Base-by-base conservation (phyloP, 352 stramenopile species). In the Globisporangium parvum region DNA sequence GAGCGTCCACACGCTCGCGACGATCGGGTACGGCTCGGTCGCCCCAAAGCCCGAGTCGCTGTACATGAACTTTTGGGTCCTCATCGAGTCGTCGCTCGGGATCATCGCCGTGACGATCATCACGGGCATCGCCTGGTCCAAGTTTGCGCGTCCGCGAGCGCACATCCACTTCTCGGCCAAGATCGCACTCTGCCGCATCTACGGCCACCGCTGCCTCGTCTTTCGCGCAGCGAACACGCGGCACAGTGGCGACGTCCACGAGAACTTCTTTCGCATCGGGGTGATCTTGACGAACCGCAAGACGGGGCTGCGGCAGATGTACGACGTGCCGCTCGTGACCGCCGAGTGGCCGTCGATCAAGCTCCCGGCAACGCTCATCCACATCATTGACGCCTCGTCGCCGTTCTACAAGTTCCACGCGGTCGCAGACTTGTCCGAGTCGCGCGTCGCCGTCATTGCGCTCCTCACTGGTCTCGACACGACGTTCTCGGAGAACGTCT, bases 401-500 rank as follows among this genome's bases (percentile, higher is more conserved):
- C 83, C 83, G 14, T 93, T 93, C 56, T 87, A 77, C 67, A 81
- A 79, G 39, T 91, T 93, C 58, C 62, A 80, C 52, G 81, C 76
- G 11, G 66, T 84, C 31, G 75, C 88, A 8, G 79, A 88, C n/a
- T 67, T 93, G 35, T 85, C 73, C 0, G 66, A 80, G 45, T 88
- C 80, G 28, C 80, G 83, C 15, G 80, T 93, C 1, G 76, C 83
- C 15, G 77, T 93, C 28, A 89, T 93, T 40, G 78, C 74, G 26
- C 65, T 93, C 51, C 67, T 93, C 31, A 91, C 83, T 28, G 83
- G 78, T 3, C 75, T 93, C n/a, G 83, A 93, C 59, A 93, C 78
- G 24, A 93, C 83, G 8, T 93, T 93, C 59, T 81, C 73, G 4
- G 83, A 93, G 54, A 93, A 90, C 58, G 83, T 93, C 40, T 93